Base-by-base conservation (phyloP, 352 stramenopile species). In the Bremia lactucae region DNA sequence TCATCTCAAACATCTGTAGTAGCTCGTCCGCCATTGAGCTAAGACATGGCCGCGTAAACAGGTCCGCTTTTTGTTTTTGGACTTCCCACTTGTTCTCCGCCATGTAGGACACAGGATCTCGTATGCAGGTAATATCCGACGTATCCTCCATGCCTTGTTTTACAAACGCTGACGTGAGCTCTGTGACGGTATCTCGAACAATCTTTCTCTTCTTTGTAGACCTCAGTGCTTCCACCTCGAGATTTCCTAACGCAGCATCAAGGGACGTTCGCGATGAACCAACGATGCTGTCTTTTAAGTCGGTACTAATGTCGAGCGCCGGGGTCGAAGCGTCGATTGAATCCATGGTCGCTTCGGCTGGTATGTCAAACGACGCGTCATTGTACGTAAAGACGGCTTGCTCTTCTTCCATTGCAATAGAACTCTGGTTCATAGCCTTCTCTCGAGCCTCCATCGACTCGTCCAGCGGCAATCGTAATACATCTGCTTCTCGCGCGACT, bases 201-300 rank as follows among this genome's bases (percentile, higher is more conserved):
- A 93, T 82, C 36, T 83, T 85, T 11, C 81, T 75, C 54, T 89
- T 89, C 59, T 89, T 92, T 43, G 72, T 81, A 18, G 73, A 74
- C 20, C 66, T 63, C 0, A 45, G 49, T 2, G 52, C 40, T 33
- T 66, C 55, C 23, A 73, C 61, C 24, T 80, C 62, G 6, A 65
- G 58, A 42, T 68, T 69, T 0, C 43, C 57, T 28, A 87, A 49
- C 4, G 68, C 72, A 8, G 61, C 57, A 35, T 88, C 76, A 36
- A 90, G 68, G 15, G 81, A 90, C 25, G 62, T 47, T 23, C 75
- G 74, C n/a, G 59, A 74, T 1, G 50, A 70, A 25, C 73, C 78
- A 47, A 72, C 72, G 15, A 84, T 62, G 31, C 75, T 87, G 19
- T 69, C 43, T 43, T 82, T 85, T 15, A 90, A 38, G 26, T 87